Percentiles rank a stretch among this genome's conserved stretches.
Conservation (phyloP, 371 early-diverging fungal genomes). For the Rhizomucor miehei region DNA sequence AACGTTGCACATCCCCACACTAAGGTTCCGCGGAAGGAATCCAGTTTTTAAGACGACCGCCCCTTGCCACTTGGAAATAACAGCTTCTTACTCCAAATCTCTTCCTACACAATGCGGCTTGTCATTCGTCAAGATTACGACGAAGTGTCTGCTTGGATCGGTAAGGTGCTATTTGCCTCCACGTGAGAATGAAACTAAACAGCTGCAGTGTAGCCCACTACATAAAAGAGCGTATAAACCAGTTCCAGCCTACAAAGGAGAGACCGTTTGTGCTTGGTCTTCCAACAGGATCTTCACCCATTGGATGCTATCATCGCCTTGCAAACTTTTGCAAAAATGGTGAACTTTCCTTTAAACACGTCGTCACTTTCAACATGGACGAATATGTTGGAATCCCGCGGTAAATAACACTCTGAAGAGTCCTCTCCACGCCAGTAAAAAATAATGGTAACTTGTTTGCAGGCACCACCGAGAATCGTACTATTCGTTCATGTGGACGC, state of each 20-base stretch:
- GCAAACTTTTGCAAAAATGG: slow-evolving; percentile 61
- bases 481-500: slow-evolving; percentile 86
- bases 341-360: slow-evolving; percentile 60
- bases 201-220: slow-evolving; percentile 60
- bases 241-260: slow-evolving; percentile 71
- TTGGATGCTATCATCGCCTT: slow-evolving; percentile 66
- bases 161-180: slow-evolving; percentile 21
- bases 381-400: slow-evolving; percentile 57
- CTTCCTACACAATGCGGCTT: slow-evolving; percentile 56
- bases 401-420: neutral
- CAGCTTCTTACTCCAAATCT: too few relatives aligned
- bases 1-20: too few relatives aligned
- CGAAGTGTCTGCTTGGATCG: slow-evolving; percentile 61
- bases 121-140: slow-evolving; percentile 69
- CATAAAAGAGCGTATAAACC: slow-evolving; percentile 75
- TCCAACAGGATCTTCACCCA: slow-evolving; percentile 84
- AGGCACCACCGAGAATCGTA: slow-evolving; percentile 82
- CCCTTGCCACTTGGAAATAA: too few relatives aligned
- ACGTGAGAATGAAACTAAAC: neutral
- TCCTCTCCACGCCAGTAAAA: neutral
- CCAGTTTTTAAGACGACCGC: too few relatives aligned
- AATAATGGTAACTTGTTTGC: neutral
- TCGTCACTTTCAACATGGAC: slow-evolving; percentile 78
- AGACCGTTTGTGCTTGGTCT: slow-evolving; percentile 85
- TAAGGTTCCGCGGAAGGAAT: too few relatives aligned